Evolutionary conservation across 169 alveolate species (phyloP).

Genomic region (Plasmodium fragile): DNA sequence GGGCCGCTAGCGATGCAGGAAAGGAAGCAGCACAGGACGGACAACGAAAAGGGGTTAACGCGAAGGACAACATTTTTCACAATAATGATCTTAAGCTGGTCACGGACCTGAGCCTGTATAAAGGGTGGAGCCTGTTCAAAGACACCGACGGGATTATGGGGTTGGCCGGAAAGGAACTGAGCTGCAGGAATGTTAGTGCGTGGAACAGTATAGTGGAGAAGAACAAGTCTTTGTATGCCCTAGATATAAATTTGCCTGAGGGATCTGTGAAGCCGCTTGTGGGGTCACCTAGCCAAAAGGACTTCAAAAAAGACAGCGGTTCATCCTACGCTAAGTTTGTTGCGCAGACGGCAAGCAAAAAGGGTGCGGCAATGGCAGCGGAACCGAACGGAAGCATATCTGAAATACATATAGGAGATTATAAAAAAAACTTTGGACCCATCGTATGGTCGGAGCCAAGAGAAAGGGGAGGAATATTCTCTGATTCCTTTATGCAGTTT

Average conservation of each 20-base stretch:
- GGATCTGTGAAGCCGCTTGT: neutral
- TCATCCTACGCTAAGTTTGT: neutral
- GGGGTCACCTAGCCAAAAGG: neutral
- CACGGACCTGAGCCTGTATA: slow-evolving; percentile 26
- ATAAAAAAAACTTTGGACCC: slow-evolving; percentile 48
- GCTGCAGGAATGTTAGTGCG: slow-evolving; percentile 48
- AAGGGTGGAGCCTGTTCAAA: slow-evolving; percentile 49
- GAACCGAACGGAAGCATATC: slow-evolving; percentile 15
- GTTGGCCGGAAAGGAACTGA: slow-evolving; percentile 56
- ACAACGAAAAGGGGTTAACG: neutral
- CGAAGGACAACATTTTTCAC: neutral
- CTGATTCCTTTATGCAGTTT: slow-evolving; percentile 81
- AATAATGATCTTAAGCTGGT: slow-evolving; percentile 24
- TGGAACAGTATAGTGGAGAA: slow-evolving; percentile 60
- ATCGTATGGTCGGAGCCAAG: slow-evolving; percentile 84
- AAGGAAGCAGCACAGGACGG: neutral
- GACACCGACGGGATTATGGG: slow-evolving; percentile 74
- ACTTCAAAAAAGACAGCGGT: neutral
- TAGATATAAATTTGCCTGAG: slow-evolving; percentile 54
- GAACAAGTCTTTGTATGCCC: slow-evolving; percentile 17
- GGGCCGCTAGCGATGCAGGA: neutral
- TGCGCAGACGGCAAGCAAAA: neutral
- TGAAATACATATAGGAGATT: slow-evolving; percentile 65
- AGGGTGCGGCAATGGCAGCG: neutral
- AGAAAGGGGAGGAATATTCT: slow-evolving; percentile 84